Base-by-base conservation (phyloP, 1,284 basidiomycete species). In the Trichosporon sp. region DNA sequence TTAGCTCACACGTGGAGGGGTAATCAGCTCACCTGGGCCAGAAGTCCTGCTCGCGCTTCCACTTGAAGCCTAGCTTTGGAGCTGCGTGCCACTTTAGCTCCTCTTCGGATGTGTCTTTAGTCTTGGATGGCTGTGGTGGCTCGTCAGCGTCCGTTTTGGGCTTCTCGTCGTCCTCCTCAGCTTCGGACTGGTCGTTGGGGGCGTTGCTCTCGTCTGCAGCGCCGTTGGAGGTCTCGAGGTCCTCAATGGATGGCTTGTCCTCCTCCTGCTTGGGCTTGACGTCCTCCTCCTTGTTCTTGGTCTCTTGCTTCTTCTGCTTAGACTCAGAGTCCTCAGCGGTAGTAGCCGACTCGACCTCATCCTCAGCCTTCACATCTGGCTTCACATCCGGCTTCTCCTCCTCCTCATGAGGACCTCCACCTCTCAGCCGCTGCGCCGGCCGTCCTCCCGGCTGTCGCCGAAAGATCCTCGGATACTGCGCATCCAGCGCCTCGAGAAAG, bases 11-110 rank as follows among this genome's bases (percentile, higher is more conserved):
- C 29, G 37, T 57, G 10, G 21, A 23, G 0, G 19, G 19, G 13
- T 2, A 3, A 2, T 16, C 27, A 4, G 60, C 73, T 65, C 60
- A 73, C 73, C 70, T 74, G 8, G 69, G 67, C 59, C 72, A 65
- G 54, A 73, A 70, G 60, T 75, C 74, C 65, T 73, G 72, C 59
- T 69, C 65, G 49, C 77, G 62, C 62, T 77, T 70, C 78, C 78
- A 74, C 62, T 71, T 66, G 62, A 58, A 68, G 61, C 52, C 69
- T 23, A 54, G 49, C 5, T 25, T 3, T 2, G 49, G 49, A 4
- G 49, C 49, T 13, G 49, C 49, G 25, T 54, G 49, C 49, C 49
- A 54, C 49, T 54, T 54, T 27, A 54, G 14, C 5, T 54, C 49
- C 14, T 54, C 49, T 14, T 6, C 44, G 70, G 40, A 37, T 70